These are phyloP conservation scores for Trichoderma orchidacearum DNA, from an alignment of 495 filamentous ascomycete genomes.

Conservation along the genomic window DNA sequence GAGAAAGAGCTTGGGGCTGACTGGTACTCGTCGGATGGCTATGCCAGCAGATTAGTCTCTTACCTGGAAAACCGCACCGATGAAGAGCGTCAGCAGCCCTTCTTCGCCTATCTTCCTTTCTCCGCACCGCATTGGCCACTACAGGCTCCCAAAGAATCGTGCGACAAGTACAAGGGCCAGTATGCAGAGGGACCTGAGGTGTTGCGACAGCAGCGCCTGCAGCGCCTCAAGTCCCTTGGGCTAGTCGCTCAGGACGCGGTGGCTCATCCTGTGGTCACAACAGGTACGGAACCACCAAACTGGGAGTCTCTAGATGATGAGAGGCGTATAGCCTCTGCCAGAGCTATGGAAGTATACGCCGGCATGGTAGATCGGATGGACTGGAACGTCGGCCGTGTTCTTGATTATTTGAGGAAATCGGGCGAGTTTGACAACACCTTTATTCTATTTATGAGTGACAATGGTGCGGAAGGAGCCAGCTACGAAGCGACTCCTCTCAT, in stretches of 20 bases:
- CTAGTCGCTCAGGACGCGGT: constrained; percentile 37
- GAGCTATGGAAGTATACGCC: constrained; percentile 47
- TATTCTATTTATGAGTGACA: constrained; percentile 50
- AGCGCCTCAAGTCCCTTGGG: constrained; percentile 35
- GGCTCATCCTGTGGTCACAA: constrained; percentile 38
- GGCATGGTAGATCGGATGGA: constrained; percentile 54
- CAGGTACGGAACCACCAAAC: constrained; percentile 23
- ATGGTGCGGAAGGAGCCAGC: constrained; percentile 49
- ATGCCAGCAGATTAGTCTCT: constrained; percentile 37
- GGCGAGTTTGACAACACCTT: constrained; percentile 52
- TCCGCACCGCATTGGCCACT: constrained; percentile 50
- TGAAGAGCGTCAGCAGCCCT: constrained; percentile 33
- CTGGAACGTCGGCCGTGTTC: constrained; percentile 43
- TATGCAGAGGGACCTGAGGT: constrained; percentile 44
- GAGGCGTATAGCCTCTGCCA: constrained; percentile 17
- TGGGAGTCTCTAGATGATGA: constrained; percentile 38
- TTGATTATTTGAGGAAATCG: constrained; percentile 39
- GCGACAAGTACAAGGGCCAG: constrained; percentile 37
- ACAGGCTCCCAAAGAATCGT: constrained; percentile 38
- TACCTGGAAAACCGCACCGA: constrained; percentile 40
- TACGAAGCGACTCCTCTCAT: constrained; percentile 45
- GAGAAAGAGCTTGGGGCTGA: constrained; percentile 27
- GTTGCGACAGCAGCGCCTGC: constrained; percentile 35
- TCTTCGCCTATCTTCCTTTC: constrained; percentile 48
- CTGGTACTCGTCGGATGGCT: constrained; percentile 43